Base-by-base conservation (phyloP, 805 yeast species). In the Clavispora fructus region DNA sequence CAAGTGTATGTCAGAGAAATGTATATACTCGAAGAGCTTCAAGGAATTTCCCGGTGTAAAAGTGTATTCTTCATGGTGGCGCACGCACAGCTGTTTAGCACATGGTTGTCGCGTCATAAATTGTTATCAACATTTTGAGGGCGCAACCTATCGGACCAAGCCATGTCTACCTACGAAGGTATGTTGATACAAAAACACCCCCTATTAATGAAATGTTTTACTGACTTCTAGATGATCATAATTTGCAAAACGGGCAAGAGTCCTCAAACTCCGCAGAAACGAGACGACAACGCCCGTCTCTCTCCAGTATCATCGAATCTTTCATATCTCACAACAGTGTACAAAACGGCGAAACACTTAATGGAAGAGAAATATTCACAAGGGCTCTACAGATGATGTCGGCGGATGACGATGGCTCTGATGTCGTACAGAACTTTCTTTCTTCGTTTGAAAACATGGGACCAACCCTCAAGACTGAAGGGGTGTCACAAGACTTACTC, bases 401-500 rank as follows among this genome's bases (percentile, higher is more conserved):
- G 38, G 49, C 61, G 16, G 69, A 64, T 35, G 41, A 26, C n/a
- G 68, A 63, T 30, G 68, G 67, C 10, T 60, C 68, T 1, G 52
- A 50, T 32, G 44, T 67, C 35, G 69, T 68, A 1, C 47, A 56
- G 10, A 60, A 61, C 39, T 58, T 67, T 19, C 48, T 69, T 14
- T 55, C 55, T 9, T 48, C 59, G 1, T 51, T 67, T 10, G 55
- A 61, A 14, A 46, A 44, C 16, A 39, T 48, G 33, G 45, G 46
- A 2, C 46, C 43, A 3, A 44, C 44, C 17, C 39, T 39, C 19
- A 41, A 43, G 25, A 41, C 51, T 7, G 16, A 46, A 19, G 92
- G 94, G 0, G 86, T 88, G 5, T 68, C 81, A 10, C 86, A 85
- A 51, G 76, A 75, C 38, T 88, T 79, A 56, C 65, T 92, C 6